Base-by-base conservation (phyloP, 495 filamentous ascomycete species). In the Ascodesmis nigricans region DNA sequence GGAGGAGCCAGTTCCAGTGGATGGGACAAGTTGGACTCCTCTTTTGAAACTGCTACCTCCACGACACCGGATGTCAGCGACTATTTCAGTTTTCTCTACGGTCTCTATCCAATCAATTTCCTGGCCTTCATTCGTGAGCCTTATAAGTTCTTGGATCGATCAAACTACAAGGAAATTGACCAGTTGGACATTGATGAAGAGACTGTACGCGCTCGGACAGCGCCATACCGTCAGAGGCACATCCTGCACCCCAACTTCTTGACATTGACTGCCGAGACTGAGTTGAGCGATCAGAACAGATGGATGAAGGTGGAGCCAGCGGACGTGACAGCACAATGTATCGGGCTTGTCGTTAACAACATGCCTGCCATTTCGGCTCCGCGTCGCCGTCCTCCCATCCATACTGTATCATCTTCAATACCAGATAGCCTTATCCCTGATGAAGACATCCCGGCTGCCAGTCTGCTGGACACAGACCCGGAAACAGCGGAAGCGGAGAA, bases 41-140 rank as follows among this genome's bases (percentile, higher is more conserved):
- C 67, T 3, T 56, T 69, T 9, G 65, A 71, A 33, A 56, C 58
- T 22, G 63, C 69, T 25, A 66, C 67, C 46, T 50, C 65, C 45
- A 54, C 72, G 39, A 58, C 75, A 25, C 77, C 78, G 45, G 56
- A 87, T 50, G 49, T 92, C 45, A 44, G 71, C 45, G 52, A 80
- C 46, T 65, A 91, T 62, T 70, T 92, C 62, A 69, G 80, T 5
- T 68, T 76, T 27, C 57, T 81, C 2, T 81, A 81, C 39, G 75
- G 75, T 8, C 56, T 81, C 5, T 81, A 80, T 41, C 75, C 75
- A n/a, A 65, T 78, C 39, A 78, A 78, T 47, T 73, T 81, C 49
- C 64, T 73, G 59, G 67, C 67, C 42, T 81, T 76, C 53, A 72
- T 81, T 29, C 61, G 74, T 16, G 78, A 81, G 43, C 75, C 75